Evolutionary conservation across 1,284 basidiomycete species (phyloP).

Genomic region (Papiliotrema fonsecae): DNA sequence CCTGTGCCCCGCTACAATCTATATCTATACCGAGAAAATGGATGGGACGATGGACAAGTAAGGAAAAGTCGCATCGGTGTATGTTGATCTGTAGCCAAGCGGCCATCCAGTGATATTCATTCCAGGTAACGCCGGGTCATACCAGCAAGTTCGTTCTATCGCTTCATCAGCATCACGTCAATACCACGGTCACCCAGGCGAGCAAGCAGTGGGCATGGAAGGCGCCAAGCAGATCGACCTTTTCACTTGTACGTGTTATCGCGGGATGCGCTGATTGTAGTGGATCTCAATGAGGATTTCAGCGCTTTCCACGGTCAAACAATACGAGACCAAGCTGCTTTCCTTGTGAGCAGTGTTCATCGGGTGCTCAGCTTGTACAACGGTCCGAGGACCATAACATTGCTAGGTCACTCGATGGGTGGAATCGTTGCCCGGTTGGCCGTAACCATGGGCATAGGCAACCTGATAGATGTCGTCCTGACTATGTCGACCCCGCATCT

Average conservation of each 20-base stretch:
- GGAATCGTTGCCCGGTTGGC: conserved; percentile 73
- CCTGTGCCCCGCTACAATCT: conserved; percentile 68
- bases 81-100: conserved; percentile 44
- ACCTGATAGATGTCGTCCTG: conserved; percentile 67
- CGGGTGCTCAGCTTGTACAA: conserved; percentile 75
- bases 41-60: conserved; percentile 67
- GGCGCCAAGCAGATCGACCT: conserved; percentile 62
- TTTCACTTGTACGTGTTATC: conserved; percentile 60
- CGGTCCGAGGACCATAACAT: conserved; percentile 53
- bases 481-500: conserved; percentile 94
- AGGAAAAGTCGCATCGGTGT: conserved; percentile 14
- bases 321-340: conserved; percentile 74
- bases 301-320: conserved; percentile 92
- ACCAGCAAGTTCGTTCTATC: conserved; percentile 88
- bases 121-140: conserved; percentile 95
- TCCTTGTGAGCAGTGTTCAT: conserved; percentile 65
- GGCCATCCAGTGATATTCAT: conserved; percentile 87
- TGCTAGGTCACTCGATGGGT: conserved; percentile 98
- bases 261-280: conserved; percentile 46
- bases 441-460: conserved; percentile 49
- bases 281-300: conserved; percentile 96
- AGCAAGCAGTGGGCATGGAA: conserved; percentile 14
- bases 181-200: conserved; percentile 58
- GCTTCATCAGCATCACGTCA: conserved; percentile 83
- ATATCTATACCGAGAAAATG: conserved; percentile 86